phyloP scores from a whole-genome alignment of 768 basidiomycete genomes.

The Tulasnella sp. region DNA sequence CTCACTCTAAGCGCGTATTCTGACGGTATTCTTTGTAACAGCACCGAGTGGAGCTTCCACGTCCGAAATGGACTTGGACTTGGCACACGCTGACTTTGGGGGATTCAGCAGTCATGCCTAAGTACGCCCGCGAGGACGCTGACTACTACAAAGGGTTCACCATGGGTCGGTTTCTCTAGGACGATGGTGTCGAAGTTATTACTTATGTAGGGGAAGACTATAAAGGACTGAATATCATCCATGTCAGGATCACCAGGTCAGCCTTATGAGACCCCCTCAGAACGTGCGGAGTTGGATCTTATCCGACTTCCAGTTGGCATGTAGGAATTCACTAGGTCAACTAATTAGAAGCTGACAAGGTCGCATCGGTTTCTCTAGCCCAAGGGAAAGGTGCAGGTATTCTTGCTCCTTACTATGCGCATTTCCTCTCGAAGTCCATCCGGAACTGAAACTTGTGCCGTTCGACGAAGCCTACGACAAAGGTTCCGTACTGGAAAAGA shows the following conservation, averaged over 20 bases:
- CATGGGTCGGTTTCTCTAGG: neutral
- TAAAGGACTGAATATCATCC: neutral
- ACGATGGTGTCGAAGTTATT: neutral
- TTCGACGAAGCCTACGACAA: neutral
- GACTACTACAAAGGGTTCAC: neutral
- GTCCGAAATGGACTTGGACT: neutral
- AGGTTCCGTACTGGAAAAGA: neutral
- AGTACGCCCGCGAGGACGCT: neutral
- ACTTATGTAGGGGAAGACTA: neutral
- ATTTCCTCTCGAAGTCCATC: neutral
- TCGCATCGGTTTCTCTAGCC: neutral
- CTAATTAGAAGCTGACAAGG: no score
- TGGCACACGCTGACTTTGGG: neutral
- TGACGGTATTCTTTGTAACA: neutral
- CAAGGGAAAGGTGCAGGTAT: neutral
- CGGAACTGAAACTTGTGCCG: neutral
- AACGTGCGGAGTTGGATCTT: neutral
- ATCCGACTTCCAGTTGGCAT: neutral
- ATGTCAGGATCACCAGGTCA: neutral
- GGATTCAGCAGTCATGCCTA: neutral
- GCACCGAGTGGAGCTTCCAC: neutral
- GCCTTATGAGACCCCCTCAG: neutral
- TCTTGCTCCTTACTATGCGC: neutral
- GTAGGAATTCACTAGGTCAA: neutral
- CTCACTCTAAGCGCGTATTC: neutral